Conservation (phyloP, 768 basidiomycete genomes). For the Trametes cingulata region DNA sequence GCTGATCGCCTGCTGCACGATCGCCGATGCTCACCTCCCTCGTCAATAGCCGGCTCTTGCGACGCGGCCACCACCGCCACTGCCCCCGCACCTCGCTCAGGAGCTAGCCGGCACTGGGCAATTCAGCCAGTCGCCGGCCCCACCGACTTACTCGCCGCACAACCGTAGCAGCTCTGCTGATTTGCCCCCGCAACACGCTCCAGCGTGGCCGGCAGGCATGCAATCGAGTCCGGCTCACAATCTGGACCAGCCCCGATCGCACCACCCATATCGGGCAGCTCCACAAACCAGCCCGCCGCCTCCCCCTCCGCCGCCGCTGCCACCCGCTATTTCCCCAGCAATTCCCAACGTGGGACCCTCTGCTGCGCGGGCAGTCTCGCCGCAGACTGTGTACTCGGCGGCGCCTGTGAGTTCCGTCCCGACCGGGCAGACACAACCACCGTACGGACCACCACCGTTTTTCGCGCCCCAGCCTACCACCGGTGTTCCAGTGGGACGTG, state of each 20-base stretch:
- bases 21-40: slow-evolving; percentile 6
- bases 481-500: slow-evolving; percentile 23
- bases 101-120: slow-evolving; percentile 19
- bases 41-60: slow-evolving; percentile 20
- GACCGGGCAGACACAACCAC: slow-evolving; percentile 24
- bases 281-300: slow-evolving; percentile 8
- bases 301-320: slow-evolving; percentile 15
- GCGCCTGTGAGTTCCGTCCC: slow-evolving; percentile 14
- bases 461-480: slow-evolving; percentile 29
- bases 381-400: slow-evolving; percentile 10
- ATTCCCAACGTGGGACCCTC: background rate
- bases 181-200: slow-evolving; percentile 2
- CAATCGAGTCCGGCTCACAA: slow-evolving; percentile 7
- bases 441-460: slow-evolving; percentile 30
- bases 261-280: slow-evolving; percentile 14
- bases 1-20: slow-evolving; percentile 9
- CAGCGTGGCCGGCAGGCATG: slow-evolving; percentile 14
- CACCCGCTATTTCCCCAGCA: slow-evolving; percentile 15
- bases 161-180: background rate
- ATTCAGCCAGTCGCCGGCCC: slow-evolving; percentile 21
- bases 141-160: slow-evolving; percentile 26
- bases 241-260: slow-evolving; percentile 16
- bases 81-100: slow-evolving; percentile 24
- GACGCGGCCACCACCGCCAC: slow-evolving; percentile 29
- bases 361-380: slow-evolving; percentile 3